Evolutionary conservation across 805 yeast species (phyloP), one percentile per base, ranked within the genome.

Genomic region (Yarrowia sp.): DNA sequence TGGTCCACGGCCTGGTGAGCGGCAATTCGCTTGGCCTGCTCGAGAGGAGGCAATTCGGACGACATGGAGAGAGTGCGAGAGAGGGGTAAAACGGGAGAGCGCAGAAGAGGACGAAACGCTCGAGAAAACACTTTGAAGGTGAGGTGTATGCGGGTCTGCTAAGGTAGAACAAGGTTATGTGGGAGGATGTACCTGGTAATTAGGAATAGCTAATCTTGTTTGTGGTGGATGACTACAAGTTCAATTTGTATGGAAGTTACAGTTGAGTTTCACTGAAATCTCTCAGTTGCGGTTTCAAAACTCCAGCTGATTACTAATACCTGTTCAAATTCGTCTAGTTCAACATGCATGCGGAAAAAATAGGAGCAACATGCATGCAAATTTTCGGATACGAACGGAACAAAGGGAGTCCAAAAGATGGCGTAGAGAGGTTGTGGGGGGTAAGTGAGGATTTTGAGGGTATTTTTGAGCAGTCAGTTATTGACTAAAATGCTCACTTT

Each of bases 1-100:
- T 91, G 93, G 77, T 94, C 97, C 42, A 95, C 97, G 1, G 99
- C 99, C 68, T 84, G 82, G 81, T 89, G 92, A 9, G 98, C 98
- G 22, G 98, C 97, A 1, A 86, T 81, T 77, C 91, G 86, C 78
- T 94, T 94, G n/a, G 97, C 93, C 73, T 86, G 80, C 79, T 93
- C 97, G 67, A 92, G 59, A n/a, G 68, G 61, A 19, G 68, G 43
- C 8, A 65, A 52, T 32, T 50, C 52, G 16, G 61, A 41, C 41
- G 61, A 56, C 63, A 56, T 56, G n/a, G 36, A 15, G 36, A 9
- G 22, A 4, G 5, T 7, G n/a, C n/a, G 61, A 10, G 22, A 0
- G 10, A n/a, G 36, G 36, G n/a, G n/a, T 12, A 35, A 8, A 10
- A 12, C 15, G 35, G 1, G 8, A 43, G 10, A 46, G n/a, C 46